These are phyloP conservation scores for Cylindrotheca fusiformis DNA, from an alignment of 108 stramenopile genomes.

Conservation along the genomic window DNA sequence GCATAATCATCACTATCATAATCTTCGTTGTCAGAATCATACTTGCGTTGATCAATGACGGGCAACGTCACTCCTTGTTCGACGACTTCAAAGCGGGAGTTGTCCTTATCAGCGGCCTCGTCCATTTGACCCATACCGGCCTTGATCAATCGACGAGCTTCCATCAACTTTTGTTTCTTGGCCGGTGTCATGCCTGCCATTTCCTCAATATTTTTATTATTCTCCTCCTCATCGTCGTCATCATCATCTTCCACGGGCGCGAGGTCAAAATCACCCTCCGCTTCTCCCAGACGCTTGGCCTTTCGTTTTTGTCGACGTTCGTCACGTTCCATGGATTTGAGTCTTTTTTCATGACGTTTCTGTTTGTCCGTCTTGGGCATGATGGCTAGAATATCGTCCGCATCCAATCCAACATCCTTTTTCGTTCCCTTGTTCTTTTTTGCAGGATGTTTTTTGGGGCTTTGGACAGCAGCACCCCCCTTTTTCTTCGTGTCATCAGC, in stretches of 20 bases:
- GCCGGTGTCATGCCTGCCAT: slow-evolving; percentile 68
- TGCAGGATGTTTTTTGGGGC: neutral
- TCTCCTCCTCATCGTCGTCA: slow-evolving; percentile 39
- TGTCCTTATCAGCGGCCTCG: slow-evolving; percentile 13
- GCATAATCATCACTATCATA: slow-evolving; percentile 98
- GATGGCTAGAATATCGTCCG: slow-evolving; percentile 73
- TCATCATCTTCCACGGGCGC: slow-evolving; percentile 60
- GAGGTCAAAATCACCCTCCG: slow-evolving; percentile 70
- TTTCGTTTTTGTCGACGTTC: slow-evolving; percentile 79
- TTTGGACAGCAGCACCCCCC: neutral
- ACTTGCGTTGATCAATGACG: slow-evolving; percentile 79
- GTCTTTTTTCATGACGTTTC: slow-evolving; percentile 90
- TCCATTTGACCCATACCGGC: slow-evolving; percentile 67
- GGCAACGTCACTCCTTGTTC: slow-evolving; percentile 50
- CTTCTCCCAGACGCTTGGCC: slow-evolving; percentile 61
- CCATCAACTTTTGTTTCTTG: slow-evolving; percentile 62
- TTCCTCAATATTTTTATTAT: slow-evolving; percentile 13
- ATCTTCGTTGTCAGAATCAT: slow-evolving; percentile 93
- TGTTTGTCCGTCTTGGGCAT: slow-evolving; percentile 99
- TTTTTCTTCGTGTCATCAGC: neutral
- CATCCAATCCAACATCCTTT: slow-evolving; percentile 40
- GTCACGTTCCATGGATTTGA: slow-evolving; percentile 85
- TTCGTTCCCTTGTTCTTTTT: slow-evolving; percentile 24
- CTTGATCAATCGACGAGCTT: slow-evolving; percentile 86
- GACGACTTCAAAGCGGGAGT: slow-evolving; percentile 66